Conservation (phyloP, 2,329 filamentous ascomycete genomes). For the Aspergillus versicolor region DNA sequence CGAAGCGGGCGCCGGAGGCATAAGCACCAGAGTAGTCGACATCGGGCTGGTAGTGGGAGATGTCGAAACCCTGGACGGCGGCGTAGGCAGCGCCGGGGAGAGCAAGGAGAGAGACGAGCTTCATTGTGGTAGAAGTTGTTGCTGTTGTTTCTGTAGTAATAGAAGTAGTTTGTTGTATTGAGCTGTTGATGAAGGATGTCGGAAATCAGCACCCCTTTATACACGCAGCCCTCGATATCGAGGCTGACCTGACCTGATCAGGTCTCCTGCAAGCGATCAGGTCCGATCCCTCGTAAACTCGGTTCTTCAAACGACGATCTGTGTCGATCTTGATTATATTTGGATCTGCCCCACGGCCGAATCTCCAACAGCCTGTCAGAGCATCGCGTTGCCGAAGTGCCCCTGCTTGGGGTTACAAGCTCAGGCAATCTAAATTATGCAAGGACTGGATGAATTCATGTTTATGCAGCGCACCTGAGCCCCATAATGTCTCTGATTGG, state of each 20-base stretch:
- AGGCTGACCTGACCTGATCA: background rate
- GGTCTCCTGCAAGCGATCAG: background rate
- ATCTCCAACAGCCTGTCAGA: background rate
- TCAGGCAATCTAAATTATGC: background rate
- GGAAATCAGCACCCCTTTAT: background rate
- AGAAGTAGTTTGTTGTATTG: background rate
- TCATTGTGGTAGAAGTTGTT: constrained; percentile 14
- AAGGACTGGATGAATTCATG: background rate
- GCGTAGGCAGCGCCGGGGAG: constrained; percentile 21
- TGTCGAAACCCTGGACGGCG: constrained; percentile 33
- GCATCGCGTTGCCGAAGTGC: background rate
- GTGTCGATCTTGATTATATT: constrained; percentile 7
- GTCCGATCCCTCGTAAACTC: background rate
- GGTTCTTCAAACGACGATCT: constrained; percentile 2
- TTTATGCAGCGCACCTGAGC: background rate
- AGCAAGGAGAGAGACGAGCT: constrained; percentile 19
- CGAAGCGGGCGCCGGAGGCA: constrained; percentile 29
- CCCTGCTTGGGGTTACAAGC: background rate
- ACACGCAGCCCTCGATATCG: background rate
- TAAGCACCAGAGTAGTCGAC: constrained; percentile 32
- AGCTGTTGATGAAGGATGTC: no score
- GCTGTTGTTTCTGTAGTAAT: background rate
- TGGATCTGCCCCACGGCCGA: background rate
- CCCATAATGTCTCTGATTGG: background rate
- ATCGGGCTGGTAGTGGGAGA: constrained; percentile 29